Evolutionary conservation across 192 early-diverging fungal genomes (phyloP).

Genomic region (Linnemannia hyalina): DNA sequence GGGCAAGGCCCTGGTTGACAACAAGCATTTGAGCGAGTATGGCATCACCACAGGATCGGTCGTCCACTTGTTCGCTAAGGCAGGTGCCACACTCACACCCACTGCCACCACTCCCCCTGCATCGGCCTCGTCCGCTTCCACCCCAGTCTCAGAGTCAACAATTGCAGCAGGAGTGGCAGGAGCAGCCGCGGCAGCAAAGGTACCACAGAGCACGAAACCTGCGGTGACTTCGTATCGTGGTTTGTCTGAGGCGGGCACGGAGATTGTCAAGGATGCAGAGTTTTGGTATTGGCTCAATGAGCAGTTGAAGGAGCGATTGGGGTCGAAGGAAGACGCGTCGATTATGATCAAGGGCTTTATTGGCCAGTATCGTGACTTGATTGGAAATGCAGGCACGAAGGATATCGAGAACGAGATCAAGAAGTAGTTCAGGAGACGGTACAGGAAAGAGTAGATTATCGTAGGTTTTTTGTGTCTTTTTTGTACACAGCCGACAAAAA

Average conservation of each 20-base stretch:
- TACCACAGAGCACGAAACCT: constrained; percentile 15
- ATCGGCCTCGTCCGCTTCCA: background rate
- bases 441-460: background rate
- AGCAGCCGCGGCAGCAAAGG: background rate
- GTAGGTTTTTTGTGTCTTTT: background rate
- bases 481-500: background rate
- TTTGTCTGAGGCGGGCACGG: constrained; percentile 40
- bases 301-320: constrained; percentile 50
- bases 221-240: constrained; percentile 39
- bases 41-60: constrained; percentile 55
- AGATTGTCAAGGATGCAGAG: constrained; percentile 39
- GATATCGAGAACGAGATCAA: constrained; percentile 48
- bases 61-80: constrained; percentile 65
- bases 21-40: constrained; percentile 65
- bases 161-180: background rate
- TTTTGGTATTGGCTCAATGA: constrained; percentile 57
- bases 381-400: constrained; percentile 51
- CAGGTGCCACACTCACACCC: constrained; percentile 23
- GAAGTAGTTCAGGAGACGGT: constrained; percentile 11
- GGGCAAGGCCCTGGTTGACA: constrained; percentile 70
- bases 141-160: background rate
- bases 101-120: constrained; percentile 1
- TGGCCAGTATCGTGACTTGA: constrained; percentile 47
- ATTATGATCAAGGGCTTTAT: constrained; percentile 52
- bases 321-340: constrained; percentile 51